Conservation (phyloP, 805 yeast species). For the Candida piceae region DNA sequence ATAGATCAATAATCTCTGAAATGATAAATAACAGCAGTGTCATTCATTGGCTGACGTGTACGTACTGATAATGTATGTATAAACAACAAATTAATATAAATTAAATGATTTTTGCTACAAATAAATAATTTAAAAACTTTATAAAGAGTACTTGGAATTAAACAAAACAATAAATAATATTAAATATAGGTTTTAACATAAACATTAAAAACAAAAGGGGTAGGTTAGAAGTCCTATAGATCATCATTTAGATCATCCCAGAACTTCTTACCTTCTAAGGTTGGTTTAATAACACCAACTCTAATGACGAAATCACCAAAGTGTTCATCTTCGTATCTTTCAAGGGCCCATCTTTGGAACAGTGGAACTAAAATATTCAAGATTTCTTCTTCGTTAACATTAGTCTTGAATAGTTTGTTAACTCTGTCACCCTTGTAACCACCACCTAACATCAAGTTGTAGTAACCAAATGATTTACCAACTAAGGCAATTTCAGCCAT, state of each 20-base stretch:
- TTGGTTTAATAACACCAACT: conserved; percentile 81
- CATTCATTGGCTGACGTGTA: too few relatives aligned
- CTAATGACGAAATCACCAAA: conserved; percentile 92
- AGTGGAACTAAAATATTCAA: conserved; percentile 71
- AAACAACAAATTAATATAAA: too few relatives aligned
- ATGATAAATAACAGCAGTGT: too few relatives aligned
- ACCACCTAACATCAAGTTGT: conserved; percentile 93
- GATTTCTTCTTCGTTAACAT: conserved; percentile 87
- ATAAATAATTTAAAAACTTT: too few relatives aligned
- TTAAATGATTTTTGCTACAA: too few relatives aligned
- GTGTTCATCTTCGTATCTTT: conserved; percentile 86
- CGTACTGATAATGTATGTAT: too few relatives aligned
- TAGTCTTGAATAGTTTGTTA: conserved; percentile 83
- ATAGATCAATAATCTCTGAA: too few relatives aligned
- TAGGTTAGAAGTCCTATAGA: conserved; percentile 33
- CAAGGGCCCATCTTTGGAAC: conserved; percentile 91
- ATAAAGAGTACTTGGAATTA: too few relatives aligned
- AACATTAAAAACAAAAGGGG: not conserved
- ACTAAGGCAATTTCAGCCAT: conserved; percentile 92
- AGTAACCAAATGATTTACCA: conserved; percentile 92
- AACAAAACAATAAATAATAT: conserved; percentile 1
- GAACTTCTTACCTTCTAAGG: conserved; percentile 87
- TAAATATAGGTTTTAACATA: not conserved
- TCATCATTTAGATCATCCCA: conserved; percentile 90
- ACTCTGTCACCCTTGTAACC: conserved; percentile 91